Conservation (phyloP, 164 flowering plant genomes). For the Warburgia ugandensis region DNA sequence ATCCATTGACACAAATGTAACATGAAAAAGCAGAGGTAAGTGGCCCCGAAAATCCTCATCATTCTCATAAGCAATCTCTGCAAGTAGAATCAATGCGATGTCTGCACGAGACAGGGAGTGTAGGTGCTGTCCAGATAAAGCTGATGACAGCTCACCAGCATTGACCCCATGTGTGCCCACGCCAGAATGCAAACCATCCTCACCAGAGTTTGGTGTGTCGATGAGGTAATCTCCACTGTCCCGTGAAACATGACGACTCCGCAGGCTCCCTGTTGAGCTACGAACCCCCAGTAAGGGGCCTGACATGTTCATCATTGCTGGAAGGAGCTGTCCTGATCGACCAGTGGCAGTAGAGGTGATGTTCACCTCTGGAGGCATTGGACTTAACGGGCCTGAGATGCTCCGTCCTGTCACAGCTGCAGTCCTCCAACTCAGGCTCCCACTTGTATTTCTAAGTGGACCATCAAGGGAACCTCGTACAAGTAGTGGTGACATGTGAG, state of each 20-base stretch:
- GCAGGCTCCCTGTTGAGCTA: slow-evolving; percentile 82
- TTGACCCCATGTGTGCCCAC: slow-evolving; percentile 57
- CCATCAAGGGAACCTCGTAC: slow-evolving; percentile 97
- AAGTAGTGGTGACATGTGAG: slow-evolving; percentile 97
- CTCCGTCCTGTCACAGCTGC: slow-evolving; percentile 77
- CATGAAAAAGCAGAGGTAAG: slow-evolving; percentile 90
- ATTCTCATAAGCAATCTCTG: slow-evolving; percentile 97
- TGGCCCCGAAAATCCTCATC: slow-evolving; percentile 97
- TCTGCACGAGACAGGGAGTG: slow-evolving; percentile 94
- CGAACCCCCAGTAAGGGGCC: slow-evolving; percentile 95
- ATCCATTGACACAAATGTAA: slow-evolving; percentile 97
- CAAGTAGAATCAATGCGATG: slow-evolving; percentile 88
- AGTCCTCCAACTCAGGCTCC: slow-evolving; percentile 94
- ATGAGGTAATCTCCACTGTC: slow-evolving; percentile 95
- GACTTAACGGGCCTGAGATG: slow-evolving; percentile 88
- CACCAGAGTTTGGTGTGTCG: slow-evolving; percentile 95
- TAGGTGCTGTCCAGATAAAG: slow-evolving; percentile 93
- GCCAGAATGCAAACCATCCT: slow-evolving; percentile 72
- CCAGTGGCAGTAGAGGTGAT: slow-evolving; percentile 61
- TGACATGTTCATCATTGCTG: slow-evolving; percentile 86
- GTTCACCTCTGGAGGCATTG: slow-evolving; percentile 87
- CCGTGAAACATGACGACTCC: slow-evolving; percentile 91
- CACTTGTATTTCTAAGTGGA: slow-evolving; percentile 83
- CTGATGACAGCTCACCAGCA: slow-evolving; percentile 95
- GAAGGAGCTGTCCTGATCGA: slow-evolving; percentile 92